These are phyloP conservation scores for Neofusicoccum cordaticola DNA, from an alignment of 2,329 filamentous ascomycete species.

Conservation along the genomic window DNA sequence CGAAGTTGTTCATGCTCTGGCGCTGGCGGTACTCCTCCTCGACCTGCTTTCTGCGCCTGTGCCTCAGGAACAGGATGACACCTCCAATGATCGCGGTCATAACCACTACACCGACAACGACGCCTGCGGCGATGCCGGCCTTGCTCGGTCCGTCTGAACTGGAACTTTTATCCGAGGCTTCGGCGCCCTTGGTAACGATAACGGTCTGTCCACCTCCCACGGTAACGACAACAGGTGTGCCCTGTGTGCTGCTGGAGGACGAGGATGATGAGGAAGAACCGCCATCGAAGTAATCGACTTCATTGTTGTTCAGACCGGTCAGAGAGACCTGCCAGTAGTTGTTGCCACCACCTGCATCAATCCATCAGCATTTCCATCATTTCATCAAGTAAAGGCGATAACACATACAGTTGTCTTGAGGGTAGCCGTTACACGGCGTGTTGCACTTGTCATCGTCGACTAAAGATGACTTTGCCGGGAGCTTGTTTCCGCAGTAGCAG, in stretches of 20 bases:
- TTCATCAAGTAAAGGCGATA: background rate
- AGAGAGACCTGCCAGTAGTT: slow-evolving; percentile 52
- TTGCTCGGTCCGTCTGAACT: slow-evolving; percentile 55
- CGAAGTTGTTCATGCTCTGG: slow-evolving; percentile 68
- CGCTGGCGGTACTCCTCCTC: slow-evolving; percentile 84
- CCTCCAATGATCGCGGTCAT: slow-evolving; percentile 65
- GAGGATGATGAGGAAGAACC: slow-evolving; percentile 21
- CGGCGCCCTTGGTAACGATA: slow-evolving; percentile 34
- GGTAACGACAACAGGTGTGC: slow-evolving; percentile 27
- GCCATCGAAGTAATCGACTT: slow-evolving; percentile 34
- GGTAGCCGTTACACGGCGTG: slow-evolving; percentile 63
- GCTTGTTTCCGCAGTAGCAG: slow-evolving; percentile 71
- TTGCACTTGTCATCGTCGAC: slow-evolving; percentile 62
- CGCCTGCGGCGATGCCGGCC: slow-evolving; percentile 82
- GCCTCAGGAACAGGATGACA: slow-evolving; percentile 70
- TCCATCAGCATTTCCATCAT: slow-evolving; percentile 29
- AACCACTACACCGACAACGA: slow-evolving; percentile 77
- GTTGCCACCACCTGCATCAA: slow-evolving; percentile 55
- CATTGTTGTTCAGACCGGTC: slow-evolving; percentile 46
- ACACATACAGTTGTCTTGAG: slow-evolving; percentile 62
- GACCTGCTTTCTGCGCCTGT: slow-evolving; percentile 70
- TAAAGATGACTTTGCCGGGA: slow-evolving; percentile 58
- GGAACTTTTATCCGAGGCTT: slow-evolving; percentile 41
- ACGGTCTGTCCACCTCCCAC: slow-evolving; percentile 32
- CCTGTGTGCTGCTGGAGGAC: slow-evolving; percentile 1